These are phyloP conservation scores for Gloeopeniophorella convolvens DNA, from an alignment of 768 basidiomycete species.

Conservation along the genomic window DNA sequence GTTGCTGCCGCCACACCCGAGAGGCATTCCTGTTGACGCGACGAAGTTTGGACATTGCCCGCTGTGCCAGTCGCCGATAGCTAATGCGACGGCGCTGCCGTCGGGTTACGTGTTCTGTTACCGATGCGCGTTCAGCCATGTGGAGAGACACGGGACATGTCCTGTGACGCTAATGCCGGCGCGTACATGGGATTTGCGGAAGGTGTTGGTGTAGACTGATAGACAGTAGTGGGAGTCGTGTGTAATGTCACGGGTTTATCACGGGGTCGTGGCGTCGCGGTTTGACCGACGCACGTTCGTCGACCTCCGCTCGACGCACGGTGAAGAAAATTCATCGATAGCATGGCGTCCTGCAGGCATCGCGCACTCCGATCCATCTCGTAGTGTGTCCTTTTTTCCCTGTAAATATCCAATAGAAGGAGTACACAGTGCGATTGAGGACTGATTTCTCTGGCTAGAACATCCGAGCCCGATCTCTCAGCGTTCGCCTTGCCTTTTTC, in stretches of 20 bases:
- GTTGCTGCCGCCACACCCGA: conserved; percentile 68
- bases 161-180: conserved; percentile 80
- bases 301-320: neutral
- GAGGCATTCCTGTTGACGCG: conserved; percentile 57
- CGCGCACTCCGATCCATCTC: conserved; percentile 1
- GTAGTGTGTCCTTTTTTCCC: neutral
- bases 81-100: conserved; percentile 85
- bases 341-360: conserved; percentile 4
- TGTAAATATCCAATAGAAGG: neutral
- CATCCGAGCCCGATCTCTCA: conserved; percentile 1
- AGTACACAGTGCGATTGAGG: too few relatives aligned
- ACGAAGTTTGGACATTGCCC: conserved; percentile 78
- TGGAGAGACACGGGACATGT: conserved; percentile 72
- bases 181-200: conserved; percentile 76
- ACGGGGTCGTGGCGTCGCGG: conserved; percentile 11
- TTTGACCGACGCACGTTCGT: conserved; percentile 45
- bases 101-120: conserved; percentile 96
- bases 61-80: conserved; percentile 62
- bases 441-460: too few relatives aligned
- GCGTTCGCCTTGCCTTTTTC: conserved; percentile 3
- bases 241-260: conserved; percentile 5
- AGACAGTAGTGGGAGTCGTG: too few relatives aligned
- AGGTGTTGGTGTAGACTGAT: conserved; percentile 68
- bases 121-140: conserved; percentile 79
- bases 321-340: conserved; percentile 12